phyloP scores from a whole-genome alignment of 2,329 filamentous ascomycete species.

The Ciborinia camelliae region DNA sequence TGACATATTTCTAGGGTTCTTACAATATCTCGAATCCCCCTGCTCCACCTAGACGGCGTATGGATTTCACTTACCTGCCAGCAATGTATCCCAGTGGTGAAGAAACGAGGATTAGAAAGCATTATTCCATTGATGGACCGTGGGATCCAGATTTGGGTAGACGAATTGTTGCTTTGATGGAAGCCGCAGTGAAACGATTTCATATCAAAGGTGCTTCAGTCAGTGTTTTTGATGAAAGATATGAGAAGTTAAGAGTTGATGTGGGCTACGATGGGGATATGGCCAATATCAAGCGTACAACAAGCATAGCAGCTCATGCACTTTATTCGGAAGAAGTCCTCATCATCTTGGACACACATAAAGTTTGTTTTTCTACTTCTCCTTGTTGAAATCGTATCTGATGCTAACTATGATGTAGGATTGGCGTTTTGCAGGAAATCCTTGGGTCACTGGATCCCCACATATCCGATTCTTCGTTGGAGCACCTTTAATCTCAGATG shows the following conservation, averaged over 20 bases:
- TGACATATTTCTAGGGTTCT: constrained; percentile 33
- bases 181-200: constrained; percentile 33
- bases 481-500: constrained; percentile 37
- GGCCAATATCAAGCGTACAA: constrained; percentile 31
- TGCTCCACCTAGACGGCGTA: constrained; percentile 33
- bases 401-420: constrained; percentile 33
- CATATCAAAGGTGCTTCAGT: constrained; percentile 34
- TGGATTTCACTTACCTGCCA: constrained; percentile 33
- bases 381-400: background rate
- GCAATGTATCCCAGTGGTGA: constrained; percentile 36
- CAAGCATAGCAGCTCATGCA: constrained; percentile 40
- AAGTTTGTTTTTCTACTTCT: constrained; percentile 29
- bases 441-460: constrained; percentile 32
- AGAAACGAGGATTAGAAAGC: constrained; percentile 27
- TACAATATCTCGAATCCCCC: constrained; percentile 39
- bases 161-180: constrained; percentile 28
- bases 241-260: constrained; percentile 38
- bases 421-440: constrained; percentile 39
- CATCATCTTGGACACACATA: constrained; percentile 37
- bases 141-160: constrained; percentile 29
- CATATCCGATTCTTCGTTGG: constrained; percentile 41
- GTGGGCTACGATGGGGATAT: constrained; percentile 35
- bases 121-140: constrained; percentile 27
- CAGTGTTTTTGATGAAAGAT: constrained; percentile 37
- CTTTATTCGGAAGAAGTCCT: constrained; percentile 38